phyloP scores from a whole-genome alignment of 768 basidiomycete genomes.

The Amanita muscaria region DNA sequence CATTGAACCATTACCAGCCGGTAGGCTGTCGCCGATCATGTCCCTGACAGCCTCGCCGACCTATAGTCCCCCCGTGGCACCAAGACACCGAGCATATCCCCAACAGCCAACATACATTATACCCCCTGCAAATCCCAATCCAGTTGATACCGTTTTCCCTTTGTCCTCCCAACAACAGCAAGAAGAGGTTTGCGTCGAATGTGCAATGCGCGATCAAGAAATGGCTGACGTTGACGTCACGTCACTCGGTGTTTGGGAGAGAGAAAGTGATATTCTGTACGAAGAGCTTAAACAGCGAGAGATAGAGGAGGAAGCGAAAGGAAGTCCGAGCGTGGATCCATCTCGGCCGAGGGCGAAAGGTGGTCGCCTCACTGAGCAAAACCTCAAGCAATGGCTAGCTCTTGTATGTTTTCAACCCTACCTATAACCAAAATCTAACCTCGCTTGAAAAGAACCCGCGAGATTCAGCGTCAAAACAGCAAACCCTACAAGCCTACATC shows the following conservation, averaged over 20 bases:
- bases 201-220: constrained; percentile 97
- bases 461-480: constrained; percentile 78
- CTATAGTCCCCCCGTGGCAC: constrained; percentile 57
- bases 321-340: constrained; percentile 43
- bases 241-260: constrained; percentile 81
- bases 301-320: constrained; percentile 52
- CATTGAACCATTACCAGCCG: constrained; percentile 5
- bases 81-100: constrained; percentile 56
- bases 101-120: constrained; percentile 76
- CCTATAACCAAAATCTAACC: constrained; percentile 9
- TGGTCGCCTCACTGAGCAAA: constrained; percentile 64
- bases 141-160: constrained; percentile 55
- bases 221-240: constrained; percentile 93
- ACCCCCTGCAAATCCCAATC: constrained; percentile 40
- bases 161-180: constrained; percentile 47
- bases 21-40: constrained; percentile 37
- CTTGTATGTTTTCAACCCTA: constrained; percentile 42
- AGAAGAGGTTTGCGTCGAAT: constrained; percentile 91
- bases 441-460: constrained; percentile 64
- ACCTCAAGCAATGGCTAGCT: constrained; percentile 72
- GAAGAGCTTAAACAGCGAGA: constrained; percentile 72
- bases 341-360: constrained; percentile 57
- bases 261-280: constrained; percentile 77
- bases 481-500: constrained; percentile 76
- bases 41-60: constrained; percentile 50